Conservation (phyloP, 345 rosid genomes). For the Acer negundo region DNA sequence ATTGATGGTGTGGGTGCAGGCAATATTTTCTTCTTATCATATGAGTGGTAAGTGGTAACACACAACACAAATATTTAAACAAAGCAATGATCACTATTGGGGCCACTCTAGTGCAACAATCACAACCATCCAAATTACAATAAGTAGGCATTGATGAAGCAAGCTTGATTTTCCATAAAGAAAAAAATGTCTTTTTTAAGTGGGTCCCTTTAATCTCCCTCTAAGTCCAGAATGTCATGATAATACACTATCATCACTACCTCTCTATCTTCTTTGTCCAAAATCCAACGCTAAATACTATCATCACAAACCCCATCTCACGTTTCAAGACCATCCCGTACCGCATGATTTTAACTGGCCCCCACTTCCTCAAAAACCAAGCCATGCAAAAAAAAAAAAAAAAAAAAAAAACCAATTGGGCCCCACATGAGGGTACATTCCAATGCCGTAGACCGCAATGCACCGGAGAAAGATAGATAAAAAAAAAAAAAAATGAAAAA, state of each 20-base stretch:
- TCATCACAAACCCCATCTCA: conserved; percentile 1
- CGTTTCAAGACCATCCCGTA: conserved; percentile 7
- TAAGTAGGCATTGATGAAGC: conserved; percentile 19
- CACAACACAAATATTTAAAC: conserved; percentile 8
- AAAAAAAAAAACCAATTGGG: not conserved
- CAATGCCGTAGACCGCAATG: not conserved
- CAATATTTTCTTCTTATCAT: too few species aligned
- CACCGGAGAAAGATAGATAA: not conserved
- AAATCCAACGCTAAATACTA: conserved; percentile 20
- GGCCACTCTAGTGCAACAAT: conserved; percentile 5
- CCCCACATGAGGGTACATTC: not conserved
- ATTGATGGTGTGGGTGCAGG: too few species aligned
- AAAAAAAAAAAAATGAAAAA: not conserved
- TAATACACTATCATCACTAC: conserved; percentile 22
- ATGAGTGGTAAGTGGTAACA: not conserved
- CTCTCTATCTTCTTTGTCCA: not conserved
- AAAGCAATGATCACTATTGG: conserved; percentile 26
- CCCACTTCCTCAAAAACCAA: not conserved
- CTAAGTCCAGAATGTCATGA: conserved; percentile 30
- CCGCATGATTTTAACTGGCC: conserved; percentile 12
- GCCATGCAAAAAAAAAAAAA: not conserved
- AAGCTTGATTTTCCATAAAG: conserved; percentile 15
- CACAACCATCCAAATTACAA: conserved; percentile 37
- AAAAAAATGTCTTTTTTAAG: conserved; percentile 7
- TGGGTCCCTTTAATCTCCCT: conserved; percentile 27